Base-by-base conservation (phyloP, 495 filamentous ascomycete genomes). In the Neurospora intermedia region DNA sequence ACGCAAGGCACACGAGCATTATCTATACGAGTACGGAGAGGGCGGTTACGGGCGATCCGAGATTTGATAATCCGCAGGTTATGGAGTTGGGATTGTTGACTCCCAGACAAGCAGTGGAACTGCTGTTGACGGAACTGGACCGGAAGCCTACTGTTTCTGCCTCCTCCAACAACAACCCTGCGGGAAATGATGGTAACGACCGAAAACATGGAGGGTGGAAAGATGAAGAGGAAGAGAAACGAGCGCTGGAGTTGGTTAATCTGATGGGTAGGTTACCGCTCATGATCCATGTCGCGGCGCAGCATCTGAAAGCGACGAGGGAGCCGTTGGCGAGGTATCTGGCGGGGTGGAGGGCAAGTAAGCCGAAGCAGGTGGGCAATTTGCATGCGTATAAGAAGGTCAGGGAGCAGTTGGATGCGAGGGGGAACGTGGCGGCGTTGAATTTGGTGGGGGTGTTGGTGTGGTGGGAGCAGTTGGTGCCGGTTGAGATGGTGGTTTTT, bases 231-330 rank as follows among this genome's bases (percentile, higher is more conserved):
- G 91, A 94, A 73, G 77, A 84, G 40, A 82, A 79, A 48, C 87
- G 89, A 70, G 90, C 90, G 0, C 86, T 83, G 8, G 89, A 93
- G 71, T 76, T 95, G 35, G 91, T 94, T 2, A 83, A 88, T 54
- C 80, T 91, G 69, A 89, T 94, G 81, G 91, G 91, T 38, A 87
- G 88, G 73, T 82, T 95, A 13, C 93, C 93, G 16, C 80, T 94
- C 20, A 92, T 92, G 69, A 94, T 96, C 46, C 91, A 94, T 76
- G 90, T 91, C 5, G 91, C 92, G 6, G 91, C 91, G 10, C 90
- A 91, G 72, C 89, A 92, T 35, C 85, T 96, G 8, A 92, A 89
- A 66, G 88, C 89, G 3, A 93, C 90, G 0, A 83, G 87, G 27
- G 91, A 93, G 74, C 90, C 92, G 1, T 85, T 96, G 8, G 87